These are phyloP conservation scores for Ampelomyces quisqualis DNA, from an alignment of 2,329 filamentous ascomycete species.

Conservation along the genomic window DNA sequence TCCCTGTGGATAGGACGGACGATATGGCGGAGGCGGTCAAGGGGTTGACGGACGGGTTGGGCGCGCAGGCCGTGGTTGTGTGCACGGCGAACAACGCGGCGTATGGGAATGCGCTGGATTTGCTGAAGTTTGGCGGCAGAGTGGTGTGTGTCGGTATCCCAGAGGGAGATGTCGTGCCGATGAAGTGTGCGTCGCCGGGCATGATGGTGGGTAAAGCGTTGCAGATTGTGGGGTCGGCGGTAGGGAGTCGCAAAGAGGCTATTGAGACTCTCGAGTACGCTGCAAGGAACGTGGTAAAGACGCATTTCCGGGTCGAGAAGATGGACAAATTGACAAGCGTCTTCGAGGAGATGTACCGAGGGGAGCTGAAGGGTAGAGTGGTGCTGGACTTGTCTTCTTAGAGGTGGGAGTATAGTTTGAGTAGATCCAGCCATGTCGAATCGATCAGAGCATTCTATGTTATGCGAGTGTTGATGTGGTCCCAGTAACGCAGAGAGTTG, in stretches of 20 bases:
- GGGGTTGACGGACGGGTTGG: conserved; percentile 57
- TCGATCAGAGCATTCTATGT: no score
- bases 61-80: conserved; percentile 62
- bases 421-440: no score
- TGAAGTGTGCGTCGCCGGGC: conserved; percentile 45
- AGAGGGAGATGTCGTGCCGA: conserved; percentile 50
- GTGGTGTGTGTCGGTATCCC: conserved; percentile 52
- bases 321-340: conserved; percentile 51
- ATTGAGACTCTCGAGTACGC: conserved; percentile 53
- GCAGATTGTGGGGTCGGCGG: conserved; percentile 49
- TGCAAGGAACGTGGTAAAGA: conserved; percentile 47
- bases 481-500: no score
- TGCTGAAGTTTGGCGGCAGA: conserved; percentile 50
- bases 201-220: conserved; percentile 47
- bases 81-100: conserved; percentile 52
- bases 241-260: conserved; percentile 51
- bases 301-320: conserved; percentile 49
- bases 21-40: conserved; percentile 58
- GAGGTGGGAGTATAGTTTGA: no score
- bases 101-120: conserved; percentile 45
- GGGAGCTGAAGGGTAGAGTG: conserved; percentile 50
- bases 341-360: conserved; percentile 51
- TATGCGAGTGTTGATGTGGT: no score
- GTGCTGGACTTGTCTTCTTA: conserved; percentile 51
- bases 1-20: conserved; percentile 59